Evolutionary conservation across 495 filamentous ascomycete species (phyloP).

Genomic region (Pseudoneurospora amorphoporcata): DNA sequence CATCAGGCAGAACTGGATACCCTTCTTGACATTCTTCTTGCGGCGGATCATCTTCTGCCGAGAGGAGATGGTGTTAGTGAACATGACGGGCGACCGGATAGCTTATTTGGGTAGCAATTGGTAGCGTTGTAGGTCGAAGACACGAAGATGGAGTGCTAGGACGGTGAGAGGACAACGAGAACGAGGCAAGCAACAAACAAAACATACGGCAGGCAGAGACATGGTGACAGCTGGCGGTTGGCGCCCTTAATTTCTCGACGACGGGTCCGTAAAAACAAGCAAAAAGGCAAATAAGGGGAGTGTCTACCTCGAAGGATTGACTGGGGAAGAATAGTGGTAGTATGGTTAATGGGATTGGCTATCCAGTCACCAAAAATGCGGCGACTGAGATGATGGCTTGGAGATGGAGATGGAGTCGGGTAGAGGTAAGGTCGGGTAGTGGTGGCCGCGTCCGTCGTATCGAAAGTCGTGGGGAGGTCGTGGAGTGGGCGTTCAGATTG

Average conservation of each 20-base stretch:
- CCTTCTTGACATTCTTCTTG: conserved; percentile 99
- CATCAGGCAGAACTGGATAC: conserved; percentile 99
- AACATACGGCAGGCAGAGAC: conserved; percentile 31
- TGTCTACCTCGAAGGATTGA: conserved; percentile 8
- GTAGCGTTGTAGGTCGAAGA: not conserved
- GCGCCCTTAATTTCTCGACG: not conserved
- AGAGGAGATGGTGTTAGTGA: conserved; percentile 24
- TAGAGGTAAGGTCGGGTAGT: conserved; percentile 7
- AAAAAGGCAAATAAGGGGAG: conserved; percentile 8
- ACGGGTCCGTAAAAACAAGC: not conserved
- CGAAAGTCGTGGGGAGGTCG: conserved; percentile 8
- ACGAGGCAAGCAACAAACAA: conserved; percentile 7
- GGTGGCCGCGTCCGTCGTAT: conserved; percentile 11
- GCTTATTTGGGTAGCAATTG: conserved; percentile 8
- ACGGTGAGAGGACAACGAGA: not conserved
- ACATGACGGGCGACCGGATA: conserved; percentile 3
- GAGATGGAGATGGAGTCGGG: not conserved
- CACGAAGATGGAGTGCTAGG: not conserved
- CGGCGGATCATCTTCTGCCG: conserved; percentile 85
- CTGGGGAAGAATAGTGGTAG: conserved; percentile 8
- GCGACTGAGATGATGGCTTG: conserved; percentile 2
- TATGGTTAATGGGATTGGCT: conserved; percentile 14
- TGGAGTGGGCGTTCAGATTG: conserved; percentile 5
- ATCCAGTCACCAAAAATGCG: conserved; percentile 19
- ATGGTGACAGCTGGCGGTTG: conserved; percentile 18